Percentiles rank a stretch among this genome's conserved stretches.
Evolutionary conservation across 129 eudicot genomes (phyloP).

Genomic region (Dittrichia graveolens): DNA sequence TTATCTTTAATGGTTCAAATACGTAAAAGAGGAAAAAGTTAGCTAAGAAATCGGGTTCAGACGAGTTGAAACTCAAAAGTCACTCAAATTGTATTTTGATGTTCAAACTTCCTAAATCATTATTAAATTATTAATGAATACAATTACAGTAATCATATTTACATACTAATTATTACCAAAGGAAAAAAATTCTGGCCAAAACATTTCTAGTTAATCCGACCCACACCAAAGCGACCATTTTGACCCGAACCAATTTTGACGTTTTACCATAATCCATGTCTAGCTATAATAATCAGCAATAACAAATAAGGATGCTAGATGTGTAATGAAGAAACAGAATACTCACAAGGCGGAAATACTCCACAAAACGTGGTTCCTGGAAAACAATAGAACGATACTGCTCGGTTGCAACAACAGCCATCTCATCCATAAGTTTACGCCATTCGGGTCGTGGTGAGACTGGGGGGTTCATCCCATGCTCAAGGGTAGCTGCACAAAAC

Average conservation of each 20-base stretch:
- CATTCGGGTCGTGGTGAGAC: constrained; percentile 91
- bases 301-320: background rate
- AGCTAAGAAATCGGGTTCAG: too few relatives aligned
- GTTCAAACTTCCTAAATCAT: too few relatives aligned
- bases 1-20: background rate
- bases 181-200: background rate
- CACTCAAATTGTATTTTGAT: background rate
- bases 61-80: too few relatives aligned
- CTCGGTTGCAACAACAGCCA: constrained; percentile 79
- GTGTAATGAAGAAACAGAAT: background rate
- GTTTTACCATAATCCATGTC: background rate
- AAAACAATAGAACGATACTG: constrained; percentile 87
- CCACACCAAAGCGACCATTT: background rate
- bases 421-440: constrained; percentile 89
- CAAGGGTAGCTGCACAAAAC: constrained; percentile 94
- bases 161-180: background rate
- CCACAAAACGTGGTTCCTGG: constrained; percentile 94
- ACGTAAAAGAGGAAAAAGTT: background rate
- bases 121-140: too few relatives aligned
- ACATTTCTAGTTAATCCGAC: background rate
- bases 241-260: background rate
- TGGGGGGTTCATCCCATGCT: constrained; percentile 97
- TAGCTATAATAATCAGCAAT: background rate
- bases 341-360: constrained; percentile 98
- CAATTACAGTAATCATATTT: too few relatives aligned